Conservation (phyloP, 139 green algal species). For the Chlamydomonas asymmetrica region DNA sequence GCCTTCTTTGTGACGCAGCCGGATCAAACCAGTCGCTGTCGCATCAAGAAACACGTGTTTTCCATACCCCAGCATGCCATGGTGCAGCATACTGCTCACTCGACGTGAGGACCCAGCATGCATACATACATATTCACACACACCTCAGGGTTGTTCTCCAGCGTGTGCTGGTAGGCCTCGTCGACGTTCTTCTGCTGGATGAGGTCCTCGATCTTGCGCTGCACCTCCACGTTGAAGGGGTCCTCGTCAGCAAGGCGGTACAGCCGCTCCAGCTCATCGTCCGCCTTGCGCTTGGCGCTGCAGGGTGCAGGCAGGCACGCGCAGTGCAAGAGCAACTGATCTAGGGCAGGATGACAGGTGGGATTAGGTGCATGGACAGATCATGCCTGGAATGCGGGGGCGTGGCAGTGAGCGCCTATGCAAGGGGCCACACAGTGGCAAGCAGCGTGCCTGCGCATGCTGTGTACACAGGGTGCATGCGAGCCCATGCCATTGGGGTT, state of each 20-base stretch:
- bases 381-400: not conserved
- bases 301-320: not conserved
- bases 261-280: constrained; percentile 26
- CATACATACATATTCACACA: too few relatives aligned
- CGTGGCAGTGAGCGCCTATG: not conserved
- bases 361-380: not conserved
- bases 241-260: constrained; percentile 70
- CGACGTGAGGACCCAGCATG: too few relatives aligned
- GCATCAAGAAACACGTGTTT: too few relatives aligned
- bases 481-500: not conserved
- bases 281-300: constrained; percentile 28
- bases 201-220: constrained; percentile 84
- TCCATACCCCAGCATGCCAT: constrained; percentile 1
- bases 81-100: too few relatives aligned
- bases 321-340: not conserved
- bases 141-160: constrained; percentile 92
- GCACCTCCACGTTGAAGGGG: constrained; percentile 87
- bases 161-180: constrained; percentile 85
- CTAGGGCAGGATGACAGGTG: not conserved
- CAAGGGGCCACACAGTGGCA: too few relatives aligned
- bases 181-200: constrained; percentile 90
- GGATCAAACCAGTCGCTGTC: too few relatives aligned
- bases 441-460: too few relatives aligned
- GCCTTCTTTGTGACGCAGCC: too few relatives aligned
- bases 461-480: too few relatives aligned